Percentiles rank a stretch among this genome's conserved stretches.
Conservation (phyloP, 1,139 yeast species). For the Waltiozyma sp. region DNA sequence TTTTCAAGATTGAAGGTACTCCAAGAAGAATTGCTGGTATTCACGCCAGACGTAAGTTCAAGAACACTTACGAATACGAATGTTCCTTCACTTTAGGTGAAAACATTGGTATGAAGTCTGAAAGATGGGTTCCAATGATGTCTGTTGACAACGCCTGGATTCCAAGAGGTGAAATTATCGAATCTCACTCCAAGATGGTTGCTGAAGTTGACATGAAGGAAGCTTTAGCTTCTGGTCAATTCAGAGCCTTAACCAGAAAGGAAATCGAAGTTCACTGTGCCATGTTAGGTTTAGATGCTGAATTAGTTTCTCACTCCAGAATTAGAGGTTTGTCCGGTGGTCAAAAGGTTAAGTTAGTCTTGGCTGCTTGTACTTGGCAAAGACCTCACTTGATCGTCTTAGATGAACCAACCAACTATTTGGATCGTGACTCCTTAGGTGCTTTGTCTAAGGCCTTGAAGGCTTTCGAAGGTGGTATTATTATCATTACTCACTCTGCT, state of each 20-base stretch:
- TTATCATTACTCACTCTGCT: slow-evolving; percentile 98
- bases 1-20: slow-evolving; percentile 97
- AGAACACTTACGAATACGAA: slow-evolving; percentile 99
- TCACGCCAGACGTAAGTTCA: slow-evolving; percentile 98
- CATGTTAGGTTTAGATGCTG: slow-evolving; percentile 97
- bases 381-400: slow-evolving; percentile 99
- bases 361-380: slow-evolving; percentile 99
- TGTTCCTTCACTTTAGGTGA: slow-evolving; percentile 95
- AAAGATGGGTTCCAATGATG: slow-evolving; percentile 99
- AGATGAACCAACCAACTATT: slow-evolving; percentile 98
- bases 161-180: slow-evolving; percentile 99
- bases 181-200: slow-evolving; percentile 97
- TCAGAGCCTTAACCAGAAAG: slow-evolving; percentile 99
- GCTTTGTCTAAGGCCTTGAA: slow-evolving; percentile 98
- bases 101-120: slow-evolving; percentile 96
- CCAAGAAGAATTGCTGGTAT: slow-evolving; percentile 95
- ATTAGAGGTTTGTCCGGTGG: slow-evolving; percentile 99
- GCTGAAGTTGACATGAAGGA: slow-evolving; percentile 99
- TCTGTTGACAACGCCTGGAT: slow-evolving; percentile 99
- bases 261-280: slow-evolving; percentile 98
- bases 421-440: slow-evolving; percentile 98
- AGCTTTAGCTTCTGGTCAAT: slow-evolving; percentile 99
- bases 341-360: slow-evolving; percentile 98
- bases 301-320: slow-evolving; percentile 98
- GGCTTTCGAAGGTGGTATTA: slow-evolving; percentile 99